phyloP scores from a whole-genome alignment of 805 yeast genomes.

The Ogataea henricii region DNA sequence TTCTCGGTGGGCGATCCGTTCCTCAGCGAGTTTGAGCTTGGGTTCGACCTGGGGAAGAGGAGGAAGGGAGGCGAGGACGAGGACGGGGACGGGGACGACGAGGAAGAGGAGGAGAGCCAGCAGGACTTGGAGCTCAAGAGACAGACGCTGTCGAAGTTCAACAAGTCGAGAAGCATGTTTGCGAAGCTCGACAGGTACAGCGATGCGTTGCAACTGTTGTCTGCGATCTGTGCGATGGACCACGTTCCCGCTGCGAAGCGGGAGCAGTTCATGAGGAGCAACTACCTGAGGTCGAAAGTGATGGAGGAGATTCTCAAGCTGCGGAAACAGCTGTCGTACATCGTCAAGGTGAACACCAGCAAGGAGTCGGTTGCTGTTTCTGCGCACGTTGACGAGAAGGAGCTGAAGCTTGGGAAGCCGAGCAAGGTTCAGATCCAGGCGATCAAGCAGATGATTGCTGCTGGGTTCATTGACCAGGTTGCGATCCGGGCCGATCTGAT shows the following conservation, averaged over 20 bases:
- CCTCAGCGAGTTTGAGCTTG: slow-evolving; percentile 71
- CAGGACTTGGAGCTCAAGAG: slow-evolving; percentile 42
- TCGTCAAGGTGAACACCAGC: slow-evolving; percentile 67
- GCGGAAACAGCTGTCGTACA: slow-evolving; percentile 73
- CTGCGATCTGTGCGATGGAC: slow-evolving; percentile 87
- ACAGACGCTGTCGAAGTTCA: slow-evolving; percentile 50
- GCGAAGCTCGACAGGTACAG: slow-evolving; percentile 68
- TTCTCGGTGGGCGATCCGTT: slow-evolving; percentile 94
- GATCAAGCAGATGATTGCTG: slow-evolving; percentile 85
- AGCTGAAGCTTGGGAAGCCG: slow-evolving; percentile 66
- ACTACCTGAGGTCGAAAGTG: slow-evolving; percentile 74
- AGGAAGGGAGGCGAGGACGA: slow-evolving; percentile 9
- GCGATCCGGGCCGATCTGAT: slow-evolving; percentile 80
- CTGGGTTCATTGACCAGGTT: slow-evolving; percentile 91
- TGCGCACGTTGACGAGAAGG: slow-evolving; percentile 39
- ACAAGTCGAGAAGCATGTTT: slow-evolving; percentile 60
- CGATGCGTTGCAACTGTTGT: slow-evolving; percentile 73
- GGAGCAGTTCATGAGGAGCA: slow-evolving; percentile 50
- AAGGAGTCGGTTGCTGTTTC: slow-evolving; percentile 59
- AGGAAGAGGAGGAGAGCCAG: slow-evolving; percentile 39
- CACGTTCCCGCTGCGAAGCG: slow-evolving; percentile 59
- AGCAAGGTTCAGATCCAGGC: slow-evolving; percentile 68
- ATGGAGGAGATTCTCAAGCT: slow-evolving; percentile 86
- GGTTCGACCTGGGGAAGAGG: slow-evolving; percentile 40
- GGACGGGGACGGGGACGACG: slow-evolving; percentile 41